Percentiles rank a stretch among this genome's conserved stretches.
Evolutionary conservation across 2,329 filamentous ascomycete genomes (phyloP).

Genomic region (Arthrobotrys megalospora): DNA sequence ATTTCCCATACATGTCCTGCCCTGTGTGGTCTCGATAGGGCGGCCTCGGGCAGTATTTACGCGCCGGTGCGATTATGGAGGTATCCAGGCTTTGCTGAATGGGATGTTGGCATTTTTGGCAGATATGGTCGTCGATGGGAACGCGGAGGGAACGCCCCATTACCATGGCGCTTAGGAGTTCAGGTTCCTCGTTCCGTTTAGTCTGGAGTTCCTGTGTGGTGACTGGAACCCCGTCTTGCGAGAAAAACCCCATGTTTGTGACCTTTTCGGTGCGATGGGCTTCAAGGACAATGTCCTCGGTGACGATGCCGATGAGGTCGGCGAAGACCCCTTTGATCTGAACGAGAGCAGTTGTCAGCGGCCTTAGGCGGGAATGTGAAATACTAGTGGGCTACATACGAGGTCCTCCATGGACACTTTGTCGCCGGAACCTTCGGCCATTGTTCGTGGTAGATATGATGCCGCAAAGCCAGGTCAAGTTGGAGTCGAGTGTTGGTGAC

Average conservation of each 20-base stretch:
- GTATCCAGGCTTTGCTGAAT: slow-evolving; percentile 46
- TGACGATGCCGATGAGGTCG: slow-evolving; percentile 48
- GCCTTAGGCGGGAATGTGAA: neutral
- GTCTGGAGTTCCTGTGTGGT: slow-evolving; percentile 50
- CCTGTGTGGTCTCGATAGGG: slow-evolving; percentile 38
- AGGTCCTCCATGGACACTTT: slow-evolving; percentile 53
- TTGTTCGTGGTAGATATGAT: neutral
- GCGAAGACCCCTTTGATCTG: slow-evolving; percentile 57
- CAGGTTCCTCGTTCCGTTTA: slow-evolving; percentile 49
- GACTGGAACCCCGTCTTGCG: slow-evolving; percentile 49
- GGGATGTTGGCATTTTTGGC: slow-evolving; percentile 57
- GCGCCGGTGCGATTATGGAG: slow-evolving; percentile 32
- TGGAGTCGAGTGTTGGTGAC: neutral
- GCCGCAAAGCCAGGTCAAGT: neutral
- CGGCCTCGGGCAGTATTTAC: slow-evolving; percentile 50
- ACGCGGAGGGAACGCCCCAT: slow-evolving; percentile 53
- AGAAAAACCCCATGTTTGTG: slow-evolving; percentile 58
- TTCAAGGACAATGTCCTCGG: slow-evolving; percentile 60
- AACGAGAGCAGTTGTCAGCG: neutral
- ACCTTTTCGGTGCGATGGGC: slow-evolving; percentile 57
- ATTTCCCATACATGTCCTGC: slow-evolving; percentile 57
- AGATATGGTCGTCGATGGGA: slow-evolving; percentile 53
- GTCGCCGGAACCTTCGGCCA: slow-evolving; percentile 47
- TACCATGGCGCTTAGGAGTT: slow-evolving; percentile 50
- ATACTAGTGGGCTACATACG: slow-evolving; percentile 12